phyloP scores from a whole-genome alignment of 805 yeast genomes.

The Candida awuae region DNA sequence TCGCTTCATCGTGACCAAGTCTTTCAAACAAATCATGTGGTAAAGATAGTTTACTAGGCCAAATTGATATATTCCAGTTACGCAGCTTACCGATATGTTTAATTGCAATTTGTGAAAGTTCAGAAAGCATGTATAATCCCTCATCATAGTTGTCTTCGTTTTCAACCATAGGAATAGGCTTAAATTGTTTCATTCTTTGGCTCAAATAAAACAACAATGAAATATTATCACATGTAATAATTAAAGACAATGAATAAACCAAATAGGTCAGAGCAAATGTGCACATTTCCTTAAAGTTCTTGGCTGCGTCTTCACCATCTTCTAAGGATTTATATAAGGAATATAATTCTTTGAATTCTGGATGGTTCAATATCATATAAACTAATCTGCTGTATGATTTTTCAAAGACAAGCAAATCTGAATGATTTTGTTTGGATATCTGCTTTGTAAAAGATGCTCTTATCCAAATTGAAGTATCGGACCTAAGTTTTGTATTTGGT shows the following conservation, averaged over 20 bases:
- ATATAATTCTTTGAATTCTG: slow-evolving; percentile 45
- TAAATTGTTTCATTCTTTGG: slow-evolving; percentile 69
- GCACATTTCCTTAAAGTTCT: slow-evolving; percentile 24
- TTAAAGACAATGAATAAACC: slow-evolving; percentile 47
- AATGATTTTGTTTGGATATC: slow-evolving; percentile 20
- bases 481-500: slow-evolving; percentile 45
- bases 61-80: slow-evolving; percentile 66
- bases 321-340: not conserved
- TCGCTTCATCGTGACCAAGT: slow-evolving; percentile 24
- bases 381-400: slow-evolving; percentile 58
- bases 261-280: slow-evolving; percentile 53
- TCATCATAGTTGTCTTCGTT: slow-evolving; percentile 17
- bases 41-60: slow-evolving; percentile 71
- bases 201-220: slow-evolving; percentile 70
- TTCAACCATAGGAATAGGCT: slow-evolving; percentile 43
- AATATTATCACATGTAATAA: slow-evolving; percentile 59
- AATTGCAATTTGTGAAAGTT: slow-evolving; percentile 60
- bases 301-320: slow-evolving; percentile 9
- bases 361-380: slow-evolving; percentile 68
- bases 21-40: slow-evolving; percentile 66
- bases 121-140: slow-evolving; percentile 57
- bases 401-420: slow-evolving; percentile 49
- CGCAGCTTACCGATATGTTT: slow-evolving; percentile 48
- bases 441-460: slow-evolving; percentile 43
- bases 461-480: slow-evolving; percentile 61